Conservation (phyloP, 139 green algal species). For the Limnomonas spitsbergensis region DNA sequence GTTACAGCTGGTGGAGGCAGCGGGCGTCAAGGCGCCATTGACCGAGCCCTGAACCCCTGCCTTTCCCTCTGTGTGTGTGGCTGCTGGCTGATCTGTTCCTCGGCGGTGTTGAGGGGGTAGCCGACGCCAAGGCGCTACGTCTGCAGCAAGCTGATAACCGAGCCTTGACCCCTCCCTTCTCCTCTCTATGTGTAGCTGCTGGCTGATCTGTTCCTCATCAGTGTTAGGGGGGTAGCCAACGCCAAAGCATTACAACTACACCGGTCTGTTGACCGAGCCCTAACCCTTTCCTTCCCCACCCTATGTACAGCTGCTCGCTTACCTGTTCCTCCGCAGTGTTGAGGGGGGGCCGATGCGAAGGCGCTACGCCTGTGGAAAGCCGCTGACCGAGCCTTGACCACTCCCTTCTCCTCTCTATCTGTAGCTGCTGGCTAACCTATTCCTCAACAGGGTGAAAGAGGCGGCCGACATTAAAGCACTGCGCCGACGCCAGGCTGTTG, state of each 20-base stretch:
- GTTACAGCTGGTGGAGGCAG: conserved; percentile 3
- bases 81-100: conserved; percentile 13
- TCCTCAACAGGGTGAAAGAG: background rate
- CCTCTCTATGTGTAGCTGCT: conserved; percentile 2
- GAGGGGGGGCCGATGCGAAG: background rate
- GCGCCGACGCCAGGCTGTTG: background rate
- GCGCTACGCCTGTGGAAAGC: too few relatives aligned
- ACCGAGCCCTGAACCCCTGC: too few relatives aligned
- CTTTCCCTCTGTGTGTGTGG: too few relatives aligned
- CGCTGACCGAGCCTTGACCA: too few relatives aligned
- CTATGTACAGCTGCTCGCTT: too few relatives aligned
- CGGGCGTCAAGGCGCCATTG: background rate
- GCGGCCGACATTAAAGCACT: background rate
- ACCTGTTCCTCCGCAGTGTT: conserved; percentile 9
- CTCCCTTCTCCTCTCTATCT: too few relatives aligned
- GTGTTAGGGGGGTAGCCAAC: too few relatives aligned
- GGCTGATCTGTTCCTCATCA: background rate
- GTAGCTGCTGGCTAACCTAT: conserved; percentile 8
- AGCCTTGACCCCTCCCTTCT: too few relatives aligned
- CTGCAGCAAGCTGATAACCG: background rate
- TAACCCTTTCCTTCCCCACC: too few relatives aligned
- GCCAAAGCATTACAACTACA: background rate
- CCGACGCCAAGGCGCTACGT: background rate
- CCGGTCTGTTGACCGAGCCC: too few relatives aligned
- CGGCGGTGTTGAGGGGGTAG: background rate